Conservation (phyloP, 148 eudicot species). For the Rhododendron ferrugineum region DNA sequence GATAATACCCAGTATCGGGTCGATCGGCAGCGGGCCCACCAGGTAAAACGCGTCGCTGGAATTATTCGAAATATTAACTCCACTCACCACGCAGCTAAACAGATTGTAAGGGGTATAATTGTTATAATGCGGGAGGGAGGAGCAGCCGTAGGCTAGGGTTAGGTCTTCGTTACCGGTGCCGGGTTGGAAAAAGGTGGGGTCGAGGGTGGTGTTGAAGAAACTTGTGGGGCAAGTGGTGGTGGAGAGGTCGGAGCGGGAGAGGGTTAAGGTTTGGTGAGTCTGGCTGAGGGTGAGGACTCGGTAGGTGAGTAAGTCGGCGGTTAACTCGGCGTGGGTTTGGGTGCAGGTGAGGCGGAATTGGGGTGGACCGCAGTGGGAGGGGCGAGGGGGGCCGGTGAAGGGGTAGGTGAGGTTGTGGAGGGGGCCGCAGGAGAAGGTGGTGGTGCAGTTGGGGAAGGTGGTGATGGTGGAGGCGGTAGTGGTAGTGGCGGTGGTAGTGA, state of each 20-base stretch:
- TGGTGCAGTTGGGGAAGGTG: constrained; percentile 26
- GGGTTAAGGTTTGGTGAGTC: constrained; percentile 15
- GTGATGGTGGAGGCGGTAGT: background rate
- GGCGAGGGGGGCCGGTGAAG: constrained; percentile 40
- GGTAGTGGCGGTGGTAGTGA: constrained; percentile 6
- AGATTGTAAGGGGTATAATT: background rate
- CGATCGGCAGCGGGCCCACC: constrained; percentile 32
- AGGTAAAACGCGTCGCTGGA: constrained; percentile 18
- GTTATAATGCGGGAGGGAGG: background rate
- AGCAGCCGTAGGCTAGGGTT: constrained; percentile 30
- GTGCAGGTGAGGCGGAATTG: constrained; percentile 31
- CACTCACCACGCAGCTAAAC: constrained; percentile 20
- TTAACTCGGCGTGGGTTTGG: constrained; percentile 13
- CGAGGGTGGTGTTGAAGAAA: constrained; percentile 28
- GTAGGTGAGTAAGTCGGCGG: constrained; percentile 22
- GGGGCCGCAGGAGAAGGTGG: constrained; percentile 33
- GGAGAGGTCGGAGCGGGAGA: constrained; percentile 25
- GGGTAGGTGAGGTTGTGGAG: constrained; percentile 37
- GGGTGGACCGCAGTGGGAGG: constrained; percentile 38
- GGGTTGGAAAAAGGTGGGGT: constrained; percentile 15
- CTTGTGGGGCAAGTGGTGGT: constrained; percentile 24
- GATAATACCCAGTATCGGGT: constrained; percentile 18
- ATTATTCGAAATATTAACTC: background rate
- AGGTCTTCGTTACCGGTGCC: constrained; percentile 7
- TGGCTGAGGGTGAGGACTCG: constrained; percentile 22